A percentile compares a stretch with the other conserved stretches of the same genome.
Evolutionary conservation across 2,329 filamentous ascomycete genomes (phyloP).

Genomic region (Capronia coronata): DNA sequence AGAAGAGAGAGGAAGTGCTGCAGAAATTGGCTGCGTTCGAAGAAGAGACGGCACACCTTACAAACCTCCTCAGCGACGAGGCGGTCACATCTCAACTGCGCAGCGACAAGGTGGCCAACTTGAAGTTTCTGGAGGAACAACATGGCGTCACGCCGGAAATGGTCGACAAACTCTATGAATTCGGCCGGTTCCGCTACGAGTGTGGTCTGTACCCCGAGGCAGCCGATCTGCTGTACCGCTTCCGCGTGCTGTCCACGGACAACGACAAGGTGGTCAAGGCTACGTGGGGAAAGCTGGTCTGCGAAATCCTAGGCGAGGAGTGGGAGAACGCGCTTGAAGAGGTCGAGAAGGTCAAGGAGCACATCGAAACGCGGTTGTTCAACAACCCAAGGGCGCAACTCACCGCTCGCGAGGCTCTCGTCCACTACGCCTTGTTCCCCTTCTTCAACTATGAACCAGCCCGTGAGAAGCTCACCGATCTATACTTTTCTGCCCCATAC

Average conservation of each 20-base stretch:
- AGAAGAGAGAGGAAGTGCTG: constrained; percentile 84
- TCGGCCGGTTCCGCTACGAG: constrained; percentile 95
- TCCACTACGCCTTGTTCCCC: constrained; percentile 98
- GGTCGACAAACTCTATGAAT: constrained; percentile 93
- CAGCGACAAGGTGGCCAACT: constrained; percentile 96
- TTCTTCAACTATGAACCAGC: constrained; percentile 96
- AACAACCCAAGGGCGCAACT: constrained; percentile 94
- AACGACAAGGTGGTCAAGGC: constrained; percentile 95
- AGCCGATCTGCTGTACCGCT: constrained; percentile 90
- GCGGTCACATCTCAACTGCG: constrained; percentile 85
- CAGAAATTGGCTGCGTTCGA: constrained; percentile 74
- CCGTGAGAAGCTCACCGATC: constrained; percentile 83
- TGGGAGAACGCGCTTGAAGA: constrained; percentile 94
- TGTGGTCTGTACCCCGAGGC: constrained; percentile 89
- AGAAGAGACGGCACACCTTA: constrained; percentile 82
- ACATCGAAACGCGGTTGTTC: constrained; percentile 90
- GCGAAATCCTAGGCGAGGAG: constrained; percentile 87
- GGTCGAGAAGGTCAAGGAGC: constrained; percentile 80
- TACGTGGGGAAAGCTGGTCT: constrained; percentile 96
- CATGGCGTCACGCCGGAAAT: constrained; percentile 92
- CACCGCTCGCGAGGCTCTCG: constrained; percentile 91
- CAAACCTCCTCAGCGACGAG: constrained; percentile 76
- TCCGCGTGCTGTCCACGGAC: constrained; percentile 95
- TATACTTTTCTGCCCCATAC: constrained; percentile 94
- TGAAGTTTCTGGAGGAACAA: constrained; percentile 95